Percentiles rank a stretch among this genome's conserved stretches.
Conservation (phyloP, 257 asterid genomes). For the Solanum chmielewskii region DNA sequence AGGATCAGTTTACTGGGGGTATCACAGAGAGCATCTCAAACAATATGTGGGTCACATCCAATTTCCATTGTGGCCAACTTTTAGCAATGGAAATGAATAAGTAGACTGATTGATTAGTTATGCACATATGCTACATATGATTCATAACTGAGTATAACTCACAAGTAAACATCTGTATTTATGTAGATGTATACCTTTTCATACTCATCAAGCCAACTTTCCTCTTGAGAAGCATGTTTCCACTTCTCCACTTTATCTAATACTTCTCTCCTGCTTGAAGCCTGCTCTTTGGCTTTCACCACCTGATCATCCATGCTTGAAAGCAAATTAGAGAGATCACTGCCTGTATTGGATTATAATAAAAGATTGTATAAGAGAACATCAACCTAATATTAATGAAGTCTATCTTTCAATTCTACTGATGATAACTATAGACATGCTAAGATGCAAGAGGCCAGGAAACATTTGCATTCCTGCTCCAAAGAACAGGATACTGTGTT, state of each 20-base stretch:
- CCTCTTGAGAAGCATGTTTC: slow-evolving; percentile 70
- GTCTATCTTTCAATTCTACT: neutral
- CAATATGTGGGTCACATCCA: neutral
- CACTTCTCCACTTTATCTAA: slow-evolving; percentile 79
- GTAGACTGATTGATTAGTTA: neutral
- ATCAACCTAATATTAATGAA: neutral
- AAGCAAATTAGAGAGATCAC: slow-evolving; percentile 46
- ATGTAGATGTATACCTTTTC: slow-evolving; percentile 44
- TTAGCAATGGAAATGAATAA: neutral
- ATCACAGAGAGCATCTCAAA: neutral
- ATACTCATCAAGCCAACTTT: slow-evolving; percentile 79
- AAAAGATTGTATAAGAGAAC: neutral
- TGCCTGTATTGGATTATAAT: slow-evolving; percentile 33
- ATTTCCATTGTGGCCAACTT: neutral
- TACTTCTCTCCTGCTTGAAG: slow-evolving; percentile 70
- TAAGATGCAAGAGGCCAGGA: neutral
- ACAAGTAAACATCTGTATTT: neutral
- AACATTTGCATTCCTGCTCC: neutral
- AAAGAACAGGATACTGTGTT: neutral
- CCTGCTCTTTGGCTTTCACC: slow-evolving; percentile 56
- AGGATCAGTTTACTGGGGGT: neutral
- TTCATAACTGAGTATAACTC: neutral
- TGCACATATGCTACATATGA: neutral
- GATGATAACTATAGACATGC: neutral
- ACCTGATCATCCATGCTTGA: slow-evolving; percentile 63